These are phyloP conservation scores for Gamarada debralockiae DNA, from an alignment of 495 filamentous ascomycete species.

Conservation along the genomic window DNA sequence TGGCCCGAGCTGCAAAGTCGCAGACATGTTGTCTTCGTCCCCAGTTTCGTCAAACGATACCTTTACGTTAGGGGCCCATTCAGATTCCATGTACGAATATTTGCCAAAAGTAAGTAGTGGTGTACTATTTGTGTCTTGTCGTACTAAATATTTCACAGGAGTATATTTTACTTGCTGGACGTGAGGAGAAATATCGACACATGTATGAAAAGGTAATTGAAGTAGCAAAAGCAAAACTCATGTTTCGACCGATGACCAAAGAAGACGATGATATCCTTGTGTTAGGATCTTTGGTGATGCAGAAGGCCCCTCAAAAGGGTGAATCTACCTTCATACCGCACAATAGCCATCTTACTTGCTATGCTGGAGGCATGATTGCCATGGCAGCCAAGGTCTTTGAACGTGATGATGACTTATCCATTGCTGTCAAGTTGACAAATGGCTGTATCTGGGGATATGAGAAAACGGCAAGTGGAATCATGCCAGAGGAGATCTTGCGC, in stretches of 20 bases:
- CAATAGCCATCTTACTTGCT: conserved; percentile 59
- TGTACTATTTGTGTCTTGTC: conserved; percentile 4
- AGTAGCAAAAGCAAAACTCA: conserved; percentile 42
- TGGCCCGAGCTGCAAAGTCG: conserved; percentile 39
- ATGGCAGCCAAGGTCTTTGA: conserved; percentile 72
- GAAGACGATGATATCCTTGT: conserved; percentile 72
- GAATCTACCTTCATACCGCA: conserved; percentile 36
- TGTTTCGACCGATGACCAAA: conserved; percentile 79
- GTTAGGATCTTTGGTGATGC: conserved; percentile 42
- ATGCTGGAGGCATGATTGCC: conserved; percentile 88
- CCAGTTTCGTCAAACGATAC: conserved; percentile 27
- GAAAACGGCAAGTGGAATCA: conserved; percentile 71
- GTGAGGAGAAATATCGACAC: conserved; percentile 42
- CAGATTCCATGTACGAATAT: conserved; percentile 92
- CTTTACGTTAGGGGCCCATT: conserved; percentile 69
- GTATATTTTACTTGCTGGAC: conserved; percentile 42
- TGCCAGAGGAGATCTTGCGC: conserved; percentile 62
- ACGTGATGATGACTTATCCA: conserved; percentile 60
- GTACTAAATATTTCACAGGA: conserved; percentile 57
- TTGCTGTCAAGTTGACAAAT: conserved; percentile 75
- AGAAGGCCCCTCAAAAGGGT: conserved; percentile 29
- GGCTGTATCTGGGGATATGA: conserved; percentile 89
- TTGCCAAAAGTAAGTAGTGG: conserved; percentile 62
- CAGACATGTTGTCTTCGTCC: conserved; percentile 41
- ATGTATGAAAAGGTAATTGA: neutral